phyloP scores from a whole-genome alignment of 148 eudicot genomes.

The Drosera capensis region DNA sequence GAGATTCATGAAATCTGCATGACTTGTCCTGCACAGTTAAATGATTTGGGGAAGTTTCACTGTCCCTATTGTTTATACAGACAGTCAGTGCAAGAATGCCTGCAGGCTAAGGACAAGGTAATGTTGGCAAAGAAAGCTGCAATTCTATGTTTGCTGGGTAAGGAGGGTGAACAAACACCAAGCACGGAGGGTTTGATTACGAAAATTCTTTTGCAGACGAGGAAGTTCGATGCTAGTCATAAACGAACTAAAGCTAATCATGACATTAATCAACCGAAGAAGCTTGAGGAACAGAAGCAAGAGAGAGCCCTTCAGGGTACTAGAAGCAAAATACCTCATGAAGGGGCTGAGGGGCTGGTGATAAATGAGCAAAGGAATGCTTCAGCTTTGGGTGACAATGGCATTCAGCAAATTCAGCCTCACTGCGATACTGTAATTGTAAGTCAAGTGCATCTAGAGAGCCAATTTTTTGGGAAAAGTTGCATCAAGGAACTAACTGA shows the following conservation, averaged over 20 bases:
- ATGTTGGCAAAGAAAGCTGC: constrained; percentile 5
- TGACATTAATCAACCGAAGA: neutral
- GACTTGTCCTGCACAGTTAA: constrained; percentile 30
- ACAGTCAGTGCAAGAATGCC: constrained; percentile 13
- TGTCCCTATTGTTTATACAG: constrained; percentile 61
- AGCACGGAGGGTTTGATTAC: neutral
- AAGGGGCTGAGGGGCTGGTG: neutral
- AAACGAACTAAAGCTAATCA: no score
- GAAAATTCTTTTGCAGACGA: neutral
- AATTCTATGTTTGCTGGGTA: neutral
- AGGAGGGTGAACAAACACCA: neutral
- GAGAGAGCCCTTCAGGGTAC: neutral
- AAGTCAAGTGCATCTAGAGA: neutral
- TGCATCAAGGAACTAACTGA: neutral
- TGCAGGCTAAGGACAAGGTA: constrained; percentile 25
- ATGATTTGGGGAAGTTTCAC: constrained; percentile 29
- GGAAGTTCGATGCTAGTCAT: neutral
- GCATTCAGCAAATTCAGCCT: neutral
- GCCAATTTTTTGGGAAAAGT: neutral
- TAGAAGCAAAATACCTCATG: neutral
- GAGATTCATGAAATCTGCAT: constrained; percentile 46
- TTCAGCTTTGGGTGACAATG: neutral
- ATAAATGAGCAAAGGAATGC: neutral
- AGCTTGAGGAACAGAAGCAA: neutral
- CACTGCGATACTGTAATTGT: neutral